phyloP scores from a whole-genome alignment of 2,329 filamentous ascomycete species.

The Microdochium trichocladiopsis region DNA sequence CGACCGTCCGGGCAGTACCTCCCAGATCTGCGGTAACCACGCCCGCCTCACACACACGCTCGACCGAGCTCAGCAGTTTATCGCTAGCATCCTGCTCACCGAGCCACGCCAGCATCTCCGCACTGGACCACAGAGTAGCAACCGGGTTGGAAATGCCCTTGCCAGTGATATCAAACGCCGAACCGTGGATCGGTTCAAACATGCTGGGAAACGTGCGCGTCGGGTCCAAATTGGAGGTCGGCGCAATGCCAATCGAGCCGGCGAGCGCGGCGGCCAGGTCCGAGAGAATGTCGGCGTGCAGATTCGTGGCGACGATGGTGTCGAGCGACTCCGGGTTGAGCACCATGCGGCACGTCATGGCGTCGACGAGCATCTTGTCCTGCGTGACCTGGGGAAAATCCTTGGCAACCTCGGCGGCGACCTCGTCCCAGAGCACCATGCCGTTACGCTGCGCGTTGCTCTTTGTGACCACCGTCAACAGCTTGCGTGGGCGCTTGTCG shows the following conservation, averaged over 20 bases:
- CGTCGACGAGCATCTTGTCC: constrained; percentile 62
- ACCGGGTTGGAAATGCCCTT: constrained; percentile 51
- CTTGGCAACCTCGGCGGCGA: constrained; percentile 43
- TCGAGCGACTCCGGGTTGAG: constrained; percentile 51
- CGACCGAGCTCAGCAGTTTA: constrained; percentile 42
- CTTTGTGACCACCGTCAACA: constrained; percentile 58
- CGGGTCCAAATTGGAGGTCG: constrained; percentile 62
- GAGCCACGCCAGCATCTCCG: constrained; percentile 51
- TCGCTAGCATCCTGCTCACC: constrained; percentile 43
- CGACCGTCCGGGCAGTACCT: constrained; percentile 29
- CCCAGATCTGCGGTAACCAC: constrained; percentile 48
- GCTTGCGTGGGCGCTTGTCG: constrained; percentile 45
- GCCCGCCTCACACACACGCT: constrained; percentile 42
- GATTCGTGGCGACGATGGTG: constrained; percentile 57
- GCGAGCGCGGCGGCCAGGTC: constrained; percentile 65
- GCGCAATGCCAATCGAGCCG: constrained; percentile 66
- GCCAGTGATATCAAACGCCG: constrained; percentile 50
- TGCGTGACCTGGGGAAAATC: constrained; percentile 54
- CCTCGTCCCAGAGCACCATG: constrained; percentile 63
- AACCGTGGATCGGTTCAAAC: constrained; percentile 56
- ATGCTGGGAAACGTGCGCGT: constrained; percentile 44
- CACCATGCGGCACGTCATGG: constrained; percentile 60
- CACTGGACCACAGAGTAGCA: constrained; percentile 51
- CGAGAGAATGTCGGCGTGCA: constrained; percentile 58
- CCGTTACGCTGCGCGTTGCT: constrained; percentile 60